Conservation (phyloP, 2,329 filamentous ascomycete species). For the Ascocoryne sarcoides region DNA sequence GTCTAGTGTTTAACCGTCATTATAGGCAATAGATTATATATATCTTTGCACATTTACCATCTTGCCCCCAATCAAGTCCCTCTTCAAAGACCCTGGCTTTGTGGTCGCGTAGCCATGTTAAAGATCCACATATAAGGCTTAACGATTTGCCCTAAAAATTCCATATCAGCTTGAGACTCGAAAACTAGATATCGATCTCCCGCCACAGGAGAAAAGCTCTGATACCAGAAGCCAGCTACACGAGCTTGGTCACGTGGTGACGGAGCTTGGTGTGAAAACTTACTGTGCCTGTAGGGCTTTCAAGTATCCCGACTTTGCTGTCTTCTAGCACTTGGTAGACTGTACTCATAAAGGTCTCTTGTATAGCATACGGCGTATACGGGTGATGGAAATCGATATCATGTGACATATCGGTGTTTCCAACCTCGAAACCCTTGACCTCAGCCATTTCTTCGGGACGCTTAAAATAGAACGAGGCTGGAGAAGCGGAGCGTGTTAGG, state of each 20-base stretch:
- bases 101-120: conserved; percentile 64
- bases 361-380: conserved; percentile 62
- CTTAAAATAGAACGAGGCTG: background rate
- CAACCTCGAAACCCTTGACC: background rate
- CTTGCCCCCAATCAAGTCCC: conserved; percentile 17
- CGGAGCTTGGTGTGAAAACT: conserved; percentile 3
- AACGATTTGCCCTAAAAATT: conserved; percentile 54
- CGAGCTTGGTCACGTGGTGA: conserved; percentile 3
- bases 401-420: background rate
- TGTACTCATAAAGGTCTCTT: conserved; percentile 61
- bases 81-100: conserved; percentile 38
- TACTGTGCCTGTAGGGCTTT: conserved; percentile 58
- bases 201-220: background rate
- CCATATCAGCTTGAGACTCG: background rate
- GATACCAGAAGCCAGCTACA: background rate
- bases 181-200: background rate
- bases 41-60: conserved; percentile 13
- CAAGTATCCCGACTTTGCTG: conserved; percentile 61
- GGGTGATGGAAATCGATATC: conserved; percentile 55
- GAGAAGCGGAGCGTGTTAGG: background rate
- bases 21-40: conserved; percentile 5
- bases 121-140: conserved; percentile 61
- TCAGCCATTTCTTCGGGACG: background rate
- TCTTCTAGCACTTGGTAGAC: conserved; percentile 59
- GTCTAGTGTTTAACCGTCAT: conserved; percentile 22